These are phyloP conservation scores for Pseudocercospora eumusae DNA, from an alignment of 2,329 filamentous ascomycete species.

Conservation along the genomic window DNA sequence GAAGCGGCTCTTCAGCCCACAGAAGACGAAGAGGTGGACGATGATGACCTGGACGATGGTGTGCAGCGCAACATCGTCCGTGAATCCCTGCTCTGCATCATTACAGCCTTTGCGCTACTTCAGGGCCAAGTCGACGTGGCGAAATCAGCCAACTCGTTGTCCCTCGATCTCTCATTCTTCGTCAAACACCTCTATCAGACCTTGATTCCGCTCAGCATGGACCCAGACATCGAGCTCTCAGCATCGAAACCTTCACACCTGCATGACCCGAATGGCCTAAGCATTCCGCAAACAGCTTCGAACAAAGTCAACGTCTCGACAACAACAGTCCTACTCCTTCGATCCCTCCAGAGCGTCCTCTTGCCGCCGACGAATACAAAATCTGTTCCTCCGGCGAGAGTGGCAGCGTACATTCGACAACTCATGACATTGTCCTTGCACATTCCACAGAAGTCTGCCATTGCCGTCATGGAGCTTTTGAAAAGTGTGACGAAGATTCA, in stretches of 20 bases:
- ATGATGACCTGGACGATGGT: conserved; percentile 48
- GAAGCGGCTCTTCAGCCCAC: conserved; percentile 49
- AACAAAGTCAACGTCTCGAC: conserved; percentile 90
- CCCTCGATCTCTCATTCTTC: conserved; percentile 93
- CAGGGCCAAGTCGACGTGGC: conserved; percentile 83
- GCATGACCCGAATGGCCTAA: conserved; percentile 57
- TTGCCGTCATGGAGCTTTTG: conserved; percentile 76
- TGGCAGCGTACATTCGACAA: conserved; percentile 93
- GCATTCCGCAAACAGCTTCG: conserved; percentile 46
- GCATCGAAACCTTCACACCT: conserved; percentile 68
- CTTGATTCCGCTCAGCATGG: conserved; percentile 73
- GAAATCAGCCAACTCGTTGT: conserved; percentile 76
- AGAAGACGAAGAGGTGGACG: conserved; percentile 48
- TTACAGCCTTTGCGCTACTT: conserved; percentile 93
- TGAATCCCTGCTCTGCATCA: conserved; percentile 88
- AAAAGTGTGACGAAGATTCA: conserved; percentile 79
- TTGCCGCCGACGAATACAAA: conserved; percentile 73
- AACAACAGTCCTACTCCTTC: conserved; percentile 86
- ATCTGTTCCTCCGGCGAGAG: conserved; percentile 73
- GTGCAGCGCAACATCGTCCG: conserved; percentile 71
- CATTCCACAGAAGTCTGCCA: conserved; percentile 82
- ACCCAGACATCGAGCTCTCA: conserved; percentile 81
- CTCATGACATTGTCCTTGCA: conserved; percentile 80
- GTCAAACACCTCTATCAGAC: conserved; percentile 89
- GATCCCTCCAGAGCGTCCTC: conserved; percentile 79